Evolutionary conservation across 1,284 basidiomycete species (phyloP), one percentile per base, ranked within the genome.

Genomic region (Moesziomyces antarcticus): DNA sequence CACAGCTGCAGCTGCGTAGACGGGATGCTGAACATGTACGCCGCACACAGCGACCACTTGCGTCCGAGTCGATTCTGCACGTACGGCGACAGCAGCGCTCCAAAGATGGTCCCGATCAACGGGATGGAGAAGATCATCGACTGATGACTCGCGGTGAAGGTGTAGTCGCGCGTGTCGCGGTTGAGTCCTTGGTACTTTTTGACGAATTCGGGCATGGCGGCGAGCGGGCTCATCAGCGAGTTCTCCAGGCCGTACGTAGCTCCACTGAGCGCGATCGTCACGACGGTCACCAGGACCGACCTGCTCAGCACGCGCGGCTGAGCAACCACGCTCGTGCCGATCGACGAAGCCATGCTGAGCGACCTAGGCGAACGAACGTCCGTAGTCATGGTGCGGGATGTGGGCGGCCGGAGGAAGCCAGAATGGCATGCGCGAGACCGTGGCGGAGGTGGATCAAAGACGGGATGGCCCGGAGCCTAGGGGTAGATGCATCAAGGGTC

Each of bases 61-160:
- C 77, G 73, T 18, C 77, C 77, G n/a, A 76, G 58, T 41, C 50
- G 37, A 30, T 63, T 61, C 41, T 79, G 77, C 35, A 75, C 20
- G 16, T 62, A 71, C 1, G 75, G 53, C 6, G 77, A 70, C 37
- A 71, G 16, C 13, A 77, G 55, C 18, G 77, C 77, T n/a, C 77
- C 77, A 35, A 51, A 43, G 50, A 79, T 74, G 46, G 77, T 77
- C 6, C 75, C 77, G 40, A 72, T 74, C 20, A 79, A 67, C 1
- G 77, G 77, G 18, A 79, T 69, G 3, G 72, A 70, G 21, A 79
- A 77, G 59, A 79, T 70, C 62, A 79, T 71, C 16, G 72, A 74
- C 61, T 79, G 77, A 27, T 77, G 65, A 20, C 48, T 57, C 10
- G 77, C 75, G 1, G 77, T 75, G 43, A 79, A 74, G n/a, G 73